These are phyloP conservation scores for Russula griseocarnosa DNA, from an alignment of 768 basidiomycete species.

Conservation along the genomic window DNA sequence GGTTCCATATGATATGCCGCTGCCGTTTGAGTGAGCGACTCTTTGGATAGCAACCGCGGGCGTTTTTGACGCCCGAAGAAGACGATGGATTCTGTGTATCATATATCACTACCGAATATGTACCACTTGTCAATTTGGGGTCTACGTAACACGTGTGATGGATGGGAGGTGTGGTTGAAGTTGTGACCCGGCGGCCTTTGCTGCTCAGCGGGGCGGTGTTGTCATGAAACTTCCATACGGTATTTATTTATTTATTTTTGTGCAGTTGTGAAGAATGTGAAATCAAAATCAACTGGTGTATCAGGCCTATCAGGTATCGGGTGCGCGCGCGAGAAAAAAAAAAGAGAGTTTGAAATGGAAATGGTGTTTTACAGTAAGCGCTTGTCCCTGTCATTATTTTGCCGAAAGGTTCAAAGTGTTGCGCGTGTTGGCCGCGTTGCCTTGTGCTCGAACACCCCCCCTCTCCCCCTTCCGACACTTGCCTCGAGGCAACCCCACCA, in stretches of 20 bases:
- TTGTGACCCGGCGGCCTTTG: no score
- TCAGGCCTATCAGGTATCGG: neutral
- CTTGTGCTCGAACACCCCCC: neutral
- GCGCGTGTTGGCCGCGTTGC: constrained; percentile 6
- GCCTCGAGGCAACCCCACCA: constrained; percentile 13
- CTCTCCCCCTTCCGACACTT: no score
- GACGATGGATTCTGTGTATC: neutral
- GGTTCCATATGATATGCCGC: neutral
- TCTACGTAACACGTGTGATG: neutral
- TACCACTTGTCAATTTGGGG: neutral
- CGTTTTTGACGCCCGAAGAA: neutral
- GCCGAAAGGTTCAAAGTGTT: neutral
- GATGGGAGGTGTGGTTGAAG: neutral
- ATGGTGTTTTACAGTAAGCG: constrained; percentile 10
- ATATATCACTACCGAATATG: neutral
- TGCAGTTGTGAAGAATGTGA: neutral
- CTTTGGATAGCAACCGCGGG: neutral
- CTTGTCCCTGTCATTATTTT: neutral
- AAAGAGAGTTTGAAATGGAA: neutral
- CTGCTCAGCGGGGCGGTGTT: no score
- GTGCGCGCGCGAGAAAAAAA: neutral
- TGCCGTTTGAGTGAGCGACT: neutral
- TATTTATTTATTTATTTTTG: neutral
- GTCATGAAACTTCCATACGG: no score
- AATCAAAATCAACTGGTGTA: no score